phyloP scores from a whole-genome alignment of 345 rosid species.

The Carallia pectinifolia region DNA sequence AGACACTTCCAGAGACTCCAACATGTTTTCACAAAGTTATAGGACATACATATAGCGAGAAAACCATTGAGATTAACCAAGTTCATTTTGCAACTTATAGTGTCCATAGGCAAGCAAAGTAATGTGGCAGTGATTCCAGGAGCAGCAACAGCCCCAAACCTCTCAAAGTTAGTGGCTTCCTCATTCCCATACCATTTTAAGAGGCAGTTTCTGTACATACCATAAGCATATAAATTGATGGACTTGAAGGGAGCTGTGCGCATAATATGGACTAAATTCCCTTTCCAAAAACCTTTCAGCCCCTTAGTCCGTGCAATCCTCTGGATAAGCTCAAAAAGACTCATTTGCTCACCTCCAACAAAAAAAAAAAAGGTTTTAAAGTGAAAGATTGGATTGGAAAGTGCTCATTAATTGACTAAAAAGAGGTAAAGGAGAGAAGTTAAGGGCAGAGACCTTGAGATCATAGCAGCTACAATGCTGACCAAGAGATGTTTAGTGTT shows the following conservation, averaged over 20 bases:
- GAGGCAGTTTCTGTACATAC: constrained; percentile 67
- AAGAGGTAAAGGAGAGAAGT: too few species aligned
- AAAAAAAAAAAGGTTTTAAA: constrained; percentile 10
- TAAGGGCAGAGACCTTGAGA: constrained; percentile 55
- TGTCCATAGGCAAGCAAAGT: constrained; percentile 92
- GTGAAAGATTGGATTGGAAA: not conserved
- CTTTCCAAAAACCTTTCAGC: constrained; percentile 89
- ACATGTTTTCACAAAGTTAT: not conserved
- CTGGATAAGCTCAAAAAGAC: constrained; percentile 57
- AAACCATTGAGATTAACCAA: not conserved
- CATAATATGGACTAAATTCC: constrained; percentile 82
- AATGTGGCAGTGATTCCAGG: constrained; percentile 92
- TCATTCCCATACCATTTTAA: constrained; percentile 59
- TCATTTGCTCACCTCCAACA: constrained; percentile 71
- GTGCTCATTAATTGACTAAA: too few species aligned
- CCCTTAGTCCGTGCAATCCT: constrained; percentile 64
- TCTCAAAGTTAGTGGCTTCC: constrained; percentile 77
- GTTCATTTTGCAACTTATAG: constrained; percentile 47
- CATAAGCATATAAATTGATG: constrained; percentile 89
- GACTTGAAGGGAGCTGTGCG: constrained; percentile 96
- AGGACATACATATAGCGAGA: not conserved
- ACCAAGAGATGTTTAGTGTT: constrained; percentile 82
- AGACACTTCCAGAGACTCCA: too few species aligned
- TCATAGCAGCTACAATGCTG: constrained; percentile 87
- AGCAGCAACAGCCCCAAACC: constrained; percentile 89